Evolutionary conservation across 768 basidiomycete genomes (phyloP), one percentile per base, ranked within the genome.

Genomic region (Hemileccinum rubropunctum): DNA sequence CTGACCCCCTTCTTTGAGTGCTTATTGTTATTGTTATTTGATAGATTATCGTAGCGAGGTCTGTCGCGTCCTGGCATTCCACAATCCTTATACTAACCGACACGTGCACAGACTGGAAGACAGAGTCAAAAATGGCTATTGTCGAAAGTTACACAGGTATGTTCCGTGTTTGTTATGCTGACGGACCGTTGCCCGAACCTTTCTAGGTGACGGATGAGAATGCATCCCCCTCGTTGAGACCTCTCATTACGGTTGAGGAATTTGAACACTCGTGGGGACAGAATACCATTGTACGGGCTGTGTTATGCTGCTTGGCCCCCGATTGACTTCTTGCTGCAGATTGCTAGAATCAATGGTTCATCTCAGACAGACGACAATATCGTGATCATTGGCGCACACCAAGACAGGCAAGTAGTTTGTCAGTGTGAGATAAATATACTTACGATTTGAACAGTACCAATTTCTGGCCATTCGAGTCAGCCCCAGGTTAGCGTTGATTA

Each of bases 181-280:
- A 10, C 13, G 13, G 39, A 21, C 50, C 41, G 48, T 56, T 45
- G 15, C 21, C 28, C 37, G 39, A 44, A 33, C 15, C 21, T 21
- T 42, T 12, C 56, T 45, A 90, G 88, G 80, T 86, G 52, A 92
- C 90, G 3, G 57, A 69, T 33, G 64, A 84, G 57, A 80, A 72
- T 51, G 88, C 83, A 13, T 77, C 83, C 4, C 64, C 80, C 36
- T 73, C 75, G 28, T 69, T 92, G 42, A 77, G 71, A 39, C 60
- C 76, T 40, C 58, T 66, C 14, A 88, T 95, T 58, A 77, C 78
- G 6, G 67, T 92, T 50, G 71, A 75, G 21, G 91, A 91, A 66
- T 92, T 93, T 58, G 48, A 71, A 42, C 91, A 94, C 65, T 70
- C 81, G 3, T 94, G 92, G 93, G 85, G 84, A 10, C 94, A 97